These are phyloP conservation scores for Dioscorea dumetorum DNA, from an alignment of 106 monocot species.

Conservation along the genomic window DNA sequence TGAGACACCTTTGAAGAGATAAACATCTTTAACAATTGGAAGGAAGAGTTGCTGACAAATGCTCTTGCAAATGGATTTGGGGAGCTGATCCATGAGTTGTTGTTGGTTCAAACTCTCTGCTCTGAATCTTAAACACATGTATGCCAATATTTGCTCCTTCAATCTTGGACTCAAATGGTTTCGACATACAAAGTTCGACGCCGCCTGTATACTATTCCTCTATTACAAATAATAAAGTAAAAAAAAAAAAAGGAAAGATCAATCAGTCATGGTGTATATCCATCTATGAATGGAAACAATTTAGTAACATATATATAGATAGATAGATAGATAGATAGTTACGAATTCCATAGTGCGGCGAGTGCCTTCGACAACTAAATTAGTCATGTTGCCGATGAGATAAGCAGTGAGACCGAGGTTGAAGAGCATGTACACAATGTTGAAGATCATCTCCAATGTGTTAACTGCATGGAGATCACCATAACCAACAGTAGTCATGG, in stretches of 20 bases:
- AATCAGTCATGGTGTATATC: background rate
- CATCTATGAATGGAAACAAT: background rate
- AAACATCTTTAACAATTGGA: conserved; percentile 59
- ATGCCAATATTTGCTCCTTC: conserved; percentile 80
- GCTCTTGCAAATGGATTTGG: conserved; percentile 86
- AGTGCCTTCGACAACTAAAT: conserved; percentile 91
- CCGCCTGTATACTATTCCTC: conserved; percentile 80
- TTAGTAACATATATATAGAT: too few species aligned
- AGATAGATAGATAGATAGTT: conserved; percentile 14
- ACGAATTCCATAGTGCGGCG: conserved; percentile 88
- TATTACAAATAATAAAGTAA: conserved; percentile 23
- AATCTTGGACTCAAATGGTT: conserved; percentile 68
- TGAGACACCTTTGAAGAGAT: conserved; percentile 88
- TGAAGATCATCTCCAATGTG: conserved; percentile 83
- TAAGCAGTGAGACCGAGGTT: conserved; percentile 89
- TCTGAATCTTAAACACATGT: conserved; percentile 89
- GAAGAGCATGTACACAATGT: conserved; percentile 89
- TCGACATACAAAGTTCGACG: conserved; percentile 71
- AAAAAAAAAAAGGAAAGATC: background rate
- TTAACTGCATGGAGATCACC: conserved; percentile 96
- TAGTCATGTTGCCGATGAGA: conserved; percentile 97
- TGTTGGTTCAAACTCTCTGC: conserved; percentile 93
- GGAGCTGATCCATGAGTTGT: conserved; percentile 85
- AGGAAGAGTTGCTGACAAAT: conserved; percentile 82
- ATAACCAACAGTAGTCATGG: conserved; percentile 94